A percentile compares a stretch with the other conserved stretches of the same genome.
phyloP scores from a whole-genome alignment of 2,329 filamentous ascomycete genomes.

The Leptographium wingfieldii region DNA sequence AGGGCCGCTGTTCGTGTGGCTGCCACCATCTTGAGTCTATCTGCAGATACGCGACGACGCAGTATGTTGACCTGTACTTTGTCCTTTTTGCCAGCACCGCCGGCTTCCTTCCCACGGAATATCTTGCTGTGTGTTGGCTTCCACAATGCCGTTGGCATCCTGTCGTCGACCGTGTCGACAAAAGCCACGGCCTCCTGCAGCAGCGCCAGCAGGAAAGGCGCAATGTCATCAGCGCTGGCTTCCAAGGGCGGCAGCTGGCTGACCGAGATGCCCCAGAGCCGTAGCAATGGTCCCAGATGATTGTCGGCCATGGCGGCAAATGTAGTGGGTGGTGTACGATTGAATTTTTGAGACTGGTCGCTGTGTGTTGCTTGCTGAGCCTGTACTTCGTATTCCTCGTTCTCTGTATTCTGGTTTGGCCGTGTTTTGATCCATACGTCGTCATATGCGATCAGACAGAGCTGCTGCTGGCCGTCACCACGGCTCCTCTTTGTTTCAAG shows the following conservation, averaged over 20 bases:
- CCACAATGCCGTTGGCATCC: conserved; percentile 18
- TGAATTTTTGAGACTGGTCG: neutral
- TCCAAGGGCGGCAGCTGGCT: conserved; percentile 32
- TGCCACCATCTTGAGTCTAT: conserved; percentile 1
- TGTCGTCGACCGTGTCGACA: conserved; percentile 29
- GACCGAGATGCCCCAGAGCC: conserved; percentile 38
- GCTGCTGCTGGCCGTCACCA: neutral
- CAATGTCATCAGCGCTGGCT: conserved; percentile 29
- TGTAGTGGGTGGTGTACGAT: neutral
- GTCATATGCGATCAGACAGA: too few species aligned
- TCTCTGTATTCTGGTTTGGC: neutral
- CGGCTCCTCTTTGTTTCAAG: neutral
- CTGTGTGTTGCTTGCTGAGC: neutral
- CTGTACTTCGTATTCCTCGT: neutral
- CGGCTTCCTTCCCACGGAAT: conserved; percentile 18
- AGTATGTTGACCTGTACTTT: conserved; percentile 41
- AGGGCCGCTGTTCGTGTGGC: neutral
- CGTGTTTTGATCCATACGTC: neutral
- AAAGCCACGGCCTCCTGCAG: conserved; percentile 48
- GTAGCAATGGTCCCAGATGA: conserved; percentile 34
- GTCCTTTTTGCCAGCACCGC: conserved; percentile 14
- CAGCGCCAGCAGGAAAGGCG: conserved; percentile 36
- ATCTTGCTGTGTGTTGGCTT: conserved; percentile 29
- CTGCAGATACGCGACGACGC: conserved; percentile 33
- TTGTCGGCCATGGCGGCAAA: neutral